Base-by-base conservation (phyloP, 805 yeast species). In the Debaryomyces tyrocola region DNA sequence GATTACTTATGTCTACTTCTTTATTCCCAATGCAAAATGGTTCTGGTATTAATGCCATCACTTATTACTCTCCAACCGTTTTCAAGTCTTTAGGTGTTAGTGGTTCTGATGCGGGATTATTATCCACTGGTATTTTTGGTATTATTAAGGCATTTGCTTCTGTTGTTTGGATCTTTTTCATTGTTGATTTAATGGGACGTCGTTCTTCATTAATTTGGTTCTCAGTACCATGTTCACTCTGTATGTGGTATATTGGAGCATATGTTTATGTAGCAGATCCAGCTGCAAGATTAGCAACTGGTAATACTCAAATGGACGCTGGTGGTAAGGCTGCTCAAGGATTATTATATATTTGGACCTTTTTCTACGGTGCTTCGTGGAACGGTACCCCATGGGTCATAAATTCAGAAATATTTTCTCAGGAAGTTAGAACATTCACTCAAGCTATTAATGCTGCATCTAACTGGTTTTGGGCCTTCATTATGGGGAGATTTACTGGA, bases 91-190 rank as follows among this genome's bases (percentile, higher is more conserved):
- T 79, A 47, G 83, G 84, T 14, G 69, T 79, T 15, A 58, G 58
- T 29, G 77, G 80, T 1, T 57, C 72, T 6, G 64, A 72, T 40
- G 72, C 80, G 1, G 71, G 74, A 2, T 64, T 79, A 37, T 67
- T 75, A 15, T 75, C 83, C 3, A 78, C 82, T 6, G 83, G 83
- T 43, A 62, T 78, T 44, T 78, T 77, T 58, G 84, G 83, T 24
- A 62, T 77, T 33, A 62, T 77, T 39, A 78, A 78, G 51, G 75
- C 70, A 12, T 63, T 64, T n/a, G 72, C 73, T 28, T 70, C 77
- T 17, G 58, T 73, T 31, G 52, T 73, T 17, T 77, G 78, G 75
- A 66, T 75, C 11, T 63, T 75, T 44, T 63, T 71, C 45, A 62
- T 78, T 37, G 78, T 78, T 37, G 83, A 78, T 48, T 60, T 59